Evolutionary conservation across 345 rosid genomes (phyloP), one percentile per base, ranked within the genome.

Genomic region (Camelina neglecta): DNA sequence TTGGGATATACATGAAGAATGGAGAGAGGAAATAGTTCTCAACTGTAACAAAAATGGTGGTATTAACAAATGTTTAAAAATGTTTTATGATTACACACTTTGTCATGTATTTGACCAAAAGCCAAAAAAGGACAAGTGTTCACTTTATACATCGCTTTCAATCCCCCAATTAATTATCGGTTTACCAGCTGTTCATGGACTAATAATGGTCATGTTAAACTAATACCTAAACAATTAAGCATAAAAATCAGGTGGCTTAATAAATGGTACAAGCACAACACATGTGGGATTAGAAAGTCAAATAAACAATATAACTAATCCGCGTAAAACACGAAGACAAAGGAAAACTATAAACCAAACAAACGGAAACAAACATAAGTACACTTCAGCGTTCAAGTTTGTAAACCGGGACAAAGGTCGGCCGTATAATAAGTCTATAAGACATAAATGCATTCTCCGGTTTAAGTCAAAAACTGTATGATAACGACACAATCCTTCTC

Each of bases 21-120:
- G 7, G 23, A 38, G 48, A n/a, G 65, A n/a, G 3, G 15, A 42
- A 63, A 4, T 62, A 11, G 31, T 24, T 63, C 56, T 21, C n/a
- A 21, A 44, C 38, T 45, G 49, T 15, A 50, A 31, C 45, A 42
- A 29, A 65, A 64, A 16, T 39, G 33, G 18, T 44, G 47, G 33
- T 24, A 10, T 39, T 42, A 35, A 55, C 45, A 51, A 73, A 47
- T 56, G 16, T 12, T 18, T 62, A 21, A 8, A 41, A 41, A 63
- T 31, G 63, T 54, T 63, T 2, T 24, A 5, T 53, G 10, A 44
- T 42, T 8, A 38, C 66, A 67, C 10, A 44, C 23, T 60, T 67
- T 59, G 68, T 75, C 70, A 20, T 69, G 54, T 54, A 54, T 76
- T 76, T 29, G 75, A 76, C 80, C 75, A 75, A 62, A 61, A 54